Percentiles rank a stretch among this genome's conserved stretches.
phyloP scores from a whole-genome alignment of 495 filamentous ascomycete species.

The Neurospora tetraspora region DNA sequence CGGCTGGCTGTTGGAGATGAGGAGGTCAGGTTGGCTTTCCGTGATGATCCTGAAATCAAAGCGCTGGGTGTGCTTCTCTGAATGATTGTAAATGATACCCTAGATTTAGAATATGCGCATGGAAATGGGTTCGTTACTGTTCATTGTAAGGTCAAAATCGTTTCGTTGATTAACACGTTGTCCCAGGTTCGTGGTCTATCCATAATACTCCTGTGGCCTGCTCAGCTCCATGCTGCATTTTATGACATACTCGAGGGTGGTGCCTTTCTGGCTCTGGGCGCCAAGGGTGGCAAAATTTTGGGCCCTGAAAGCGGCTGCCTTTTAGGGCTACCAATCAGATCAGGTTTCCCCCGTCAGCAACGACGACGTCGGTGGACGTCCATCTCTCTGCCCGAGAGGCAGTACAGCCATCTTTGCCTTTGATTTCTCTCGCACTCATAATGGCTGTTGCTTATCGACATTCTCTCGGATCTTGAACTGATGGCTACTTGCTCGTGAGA shows the following conservation, averaged over 20 bases:
- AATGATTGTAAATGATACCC: neutral
- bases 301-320: too few species aligned
- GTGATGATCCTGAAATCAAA: slow-evolving; percentile 79
- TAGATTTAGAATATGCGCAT: neutral
- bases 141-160: neutral
- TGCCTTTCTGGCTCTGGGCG: too few species aligned
- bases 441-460: too few species aligned
- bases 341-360: too few species aligned
- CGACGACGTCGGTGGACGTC: neutral
- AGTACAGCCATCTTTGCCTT: neutral
- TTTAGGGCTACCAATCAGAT: too few species aligned
- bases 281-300: too few species aligned
- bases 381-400: neutral
- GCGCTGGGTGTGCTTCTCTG: slow-evolving; percentile 48
- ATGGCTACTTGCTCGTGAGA: neutral
- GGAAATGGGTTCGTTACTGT: neutral
- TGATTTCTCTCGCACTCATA: too few species aligned
- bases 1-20: slow-evolving; percentile 78
- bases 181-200: neutral
- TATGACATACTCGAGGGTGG: too few species aligned
- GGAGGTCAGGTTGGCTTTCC: slow-evolving; percentile 77
- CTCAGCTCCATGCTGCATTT: neutral
- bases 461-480: too few species aligned
- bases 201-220: neutral
- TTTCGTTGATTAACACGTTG: neutral